These are phyloP conservation scores for Suillus bovinus DNA, from an alignment of 768 basidiomycete species.

Conservation along the genomic window DNA sequence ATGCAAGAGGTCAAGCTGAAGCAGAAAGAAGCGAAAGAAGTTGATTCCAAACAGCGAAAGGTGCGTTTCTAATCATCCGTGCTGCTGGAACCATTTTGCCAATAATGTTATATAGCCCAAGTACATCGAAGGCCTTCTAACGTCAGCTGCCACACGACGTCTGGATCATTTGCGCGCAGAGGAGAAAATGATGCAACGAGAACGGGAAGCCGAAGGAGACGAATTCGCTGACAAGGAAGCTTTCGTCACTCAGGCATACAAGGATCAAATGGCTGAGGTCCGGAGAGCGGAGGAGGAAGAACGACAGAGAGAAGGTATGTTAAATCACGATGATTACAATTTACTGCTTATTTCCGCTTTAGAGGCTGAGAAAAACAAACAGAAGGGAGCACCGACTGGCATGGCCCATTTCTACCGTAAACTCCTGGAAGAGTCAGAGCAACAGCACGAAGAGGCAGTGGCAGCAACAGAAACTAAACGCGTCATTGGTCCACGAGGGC, in stretches of 20 bases:
- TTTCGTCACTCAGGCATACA: slow-evolving; percentile 98
- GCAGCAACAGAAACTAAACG: slow-evolving; percentile 64
- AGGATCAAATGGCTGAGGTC: slow-evolving; percentile 93
- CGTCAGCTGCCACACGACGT: slow-evolving; percentile 82
- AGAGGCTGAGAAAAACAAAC: slow-evolving; percentile 62
- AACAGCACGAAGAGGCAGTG: slow-evolving; percentile 84
- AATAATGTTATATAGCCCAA: slow-evolving; percentile 64
- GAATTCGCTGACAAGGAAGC: slow-evolving; percentile 92
- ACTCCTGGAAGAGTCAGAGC: slow-evolving; percentile 75
- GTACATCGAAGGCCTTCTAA: slow-evolving; percentile 82
- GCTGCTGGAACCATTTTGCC: slow-evolving; percentile 13
- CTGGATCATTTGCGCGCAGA: slow-evolving; percentile 91
- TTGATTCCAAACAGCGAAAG: slow-evolving; percentile 75
- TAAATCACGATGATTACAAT: background rate
- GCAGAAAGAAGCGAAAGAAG: slow-evolving; percentile 77
- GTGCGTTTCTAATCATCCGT: slow-evolving; percentile 39
- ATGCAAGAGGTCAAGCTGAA: slow-evolving; percentile 86
- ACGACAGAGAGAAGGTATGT: slow-evolving; percentile 79
- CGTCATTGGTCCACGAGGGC: slow-evolving; percentile 62
- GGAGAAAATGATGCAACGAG: slow-evolving; percentile 95
- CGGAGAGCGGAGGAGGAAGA: slow-evolving; percentile 93
- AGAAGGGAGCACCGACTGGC: slow-evolving; percentile 63
- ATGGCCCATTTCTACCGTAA: slow-evolving; percentile 85
- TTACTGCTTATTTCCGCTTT: background rate
- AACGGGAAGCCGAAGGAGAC: slow-evolving; percentile 91